Evolutionary conservation across 129 eudicot genomes (phyloP), one percentile per base, ranked within the genome.

Genomic region (Oenanthe sinensis): DNA sequence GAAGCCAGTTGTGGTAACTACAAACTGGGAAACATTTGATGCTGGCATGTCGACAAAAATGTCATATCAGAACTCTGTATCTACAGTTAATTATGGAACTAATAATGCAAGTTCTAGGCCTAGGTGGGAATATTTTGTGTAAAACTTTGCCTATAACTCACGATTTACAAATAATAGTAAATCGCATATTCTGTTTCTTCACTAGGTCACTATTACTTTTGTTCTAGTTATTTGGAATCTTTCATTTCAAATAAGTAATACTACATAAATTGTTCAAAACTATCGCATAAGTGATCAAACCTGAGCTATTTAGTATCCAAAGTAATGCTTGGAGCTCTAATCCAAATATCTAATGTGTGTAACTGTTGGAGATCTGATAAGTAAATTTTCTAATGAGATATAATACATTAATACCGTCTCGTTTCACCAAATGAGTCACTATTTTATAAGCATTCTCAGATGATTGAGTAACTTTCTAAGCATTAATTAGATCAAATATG

Each of bases 1-100:
- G 71, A 80, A 86, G 88, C 93, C 89, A 67, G 82, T 90, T 11
- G 90, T 87, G 78, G 89, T 85, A 62, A 87, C 93, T 52, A 80
- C 88, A 26, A 86, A 91, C 79, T 89, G 97, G 94, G 97, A 89
- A 80, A 89, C 88, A 55, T 91, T 89, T 83, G 88, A 89, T 76
- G 77, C 78, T 22, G 73, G 65, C 75, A 19, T 63, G 76, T 72
- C 76, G 54, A 46, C 60, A 24, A 74, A 74, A 74, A n/a, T 46
- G 39, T 33, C 58, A 30, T 74, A 10, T 46, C 49, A 46, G 20
- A 74, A 17, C 60, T 24, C 58, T 74, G 40, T 42, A 74, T 44
- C 76, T 6, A 12, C 76, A 72, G 33, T n/a, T n/a, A n/a, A n/a
- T n/a, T n/a, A n/a, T n/a, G n/a, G n/a, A n/a, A n/a, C n/a, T n/a